Percentiles rank a stretch among this genome's conserved stretches.
These are phyloP conservation scores for Seminavis robusta DNA, from an alignment of 108 stramenopile genomes.

Conservation along the genomic window DNA sequence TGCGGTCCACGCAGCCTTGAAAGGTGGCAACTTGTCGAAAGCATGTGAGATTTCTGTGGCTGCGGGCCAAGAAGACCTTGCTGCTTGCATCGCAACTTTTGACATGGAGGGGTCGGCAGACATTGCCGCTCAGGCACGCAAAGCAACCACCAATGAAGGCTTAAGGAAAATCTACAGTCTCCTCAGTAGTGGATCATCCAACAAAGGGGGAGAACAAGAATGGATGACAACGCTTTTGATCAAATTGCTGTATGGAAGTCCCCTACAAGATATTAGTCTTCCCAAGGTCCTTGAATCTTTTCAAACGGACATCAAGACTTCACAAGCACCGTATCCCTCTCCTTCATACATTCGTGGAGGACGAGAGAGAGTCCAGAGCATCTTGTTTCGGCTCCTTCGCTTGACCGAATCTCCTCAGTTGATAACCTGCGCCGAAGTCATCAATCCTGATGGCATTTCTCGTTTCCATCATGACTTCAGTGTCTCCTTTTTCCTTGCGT, in stretches of 20 bases:
- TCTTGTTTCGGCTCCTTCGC: too few species aligned
- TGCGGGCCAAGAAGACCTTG: constrained; percentile 43
- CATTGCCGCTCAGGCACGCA: constrained; percentile 31
- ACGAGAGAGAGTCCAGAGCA: too few species aligned
- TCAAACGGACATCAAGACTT: constrained; percentile 18
- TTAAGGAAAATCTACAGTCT: constrained; percentile 20
- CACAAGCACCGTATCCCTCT: constrained; percentile 30
- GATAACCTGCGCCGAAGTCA: constrained; percentile 13
- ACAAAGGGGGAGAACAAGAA: constrained; percentile 26
- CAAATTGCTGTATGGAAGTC: too few species aligned
- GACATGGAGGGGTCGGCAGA: constrained; percentile 22
- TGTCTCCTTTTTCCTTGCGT: constrained; percentile 47
- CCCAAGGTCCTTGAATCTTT: constrained; percentile 25
- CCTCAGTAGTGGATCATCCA: constrained; percentile 37
- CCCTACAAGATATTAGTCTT: too few species aligned
- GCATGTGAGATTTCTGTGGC: constrained; percentile 58
- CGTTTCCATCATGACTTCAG: constrained; percentile 33
- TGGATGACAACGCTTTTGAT: too few species aligned
- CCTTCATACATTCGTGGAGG: too few species aligned
- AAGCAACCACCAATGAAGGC: constrained; percentile 39
- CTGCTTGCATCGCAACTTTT: constrained; percentile 51
- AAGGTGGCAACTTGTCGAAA: constrained; percentile 49
- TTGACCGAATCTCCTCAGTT: too few species aligned
- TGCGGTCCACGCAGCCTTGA: constrained; percentile 66
- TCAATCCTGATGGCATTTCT: constrained; percentile 16